Base-by-base conservation (phyloP, 768 basidiomycete species). In the Lactarius vividus region DNA sequence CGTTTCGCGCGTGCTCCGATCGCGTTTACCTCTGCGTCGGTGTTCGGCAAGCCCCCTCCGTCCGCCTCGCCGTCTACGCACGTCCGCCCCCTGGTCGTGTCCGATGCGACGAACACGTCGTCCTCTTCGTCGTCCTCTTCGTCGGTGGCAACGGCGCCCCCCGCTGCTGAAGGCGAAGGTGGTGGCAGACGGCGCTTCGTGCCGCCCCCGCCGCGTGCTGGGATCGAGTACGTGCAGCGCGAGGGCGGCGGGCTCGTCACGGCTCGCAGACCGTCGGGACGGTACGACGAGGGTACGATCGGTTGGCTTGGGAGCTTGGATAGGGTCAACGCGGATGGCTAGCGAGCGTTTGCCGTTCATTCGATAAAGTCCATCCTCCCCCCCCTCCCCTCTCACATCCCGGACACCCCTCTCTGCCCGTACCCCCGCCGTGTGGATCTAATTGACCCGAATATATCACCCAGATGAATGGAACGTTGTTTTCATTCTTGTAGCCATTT, bases 241-340 rank as follows among this genome's bases (percentile, higher is more conserved):
- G n/a, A 20, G 3, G 61, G 35, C 7, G 69, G 66, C 15, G 66
- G 69, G 16, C 54, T 69, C 31, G 2, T 61, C 37, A 61, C 59
- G 37, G 61, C 63, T 39, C 55, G 49, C 18, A 58, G 62, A 20
- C 56, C 53, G 40, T 52, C 56, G 18, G 59, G 13, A 8, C 39
- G 39, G 8, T 44, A 62, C 39, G 49, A 33, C 4, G 57, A 39
- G 15, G 1, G 49, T n/a, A 35, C 64, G 1, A 31, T 66, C 15
- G 56, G 55, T 2, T 68, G 67, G 67, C 18, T 68, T 23, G 37
- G 58, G 29, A 55, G 57, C 11, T 20, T 62, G 13, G 46, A 33
- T 29, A 20, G 29, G 28, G 60, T 33, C 31, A 46, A 46, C 15
- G 40, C 60, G 60, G 46, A 57, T 5, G 55, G n/a, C 5, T 26